These are phyloP conservation scores for Suhomyces panamericanus DNA, from an alignment of 1,139 yeast species.

Conservation along the genomic window DNA sequence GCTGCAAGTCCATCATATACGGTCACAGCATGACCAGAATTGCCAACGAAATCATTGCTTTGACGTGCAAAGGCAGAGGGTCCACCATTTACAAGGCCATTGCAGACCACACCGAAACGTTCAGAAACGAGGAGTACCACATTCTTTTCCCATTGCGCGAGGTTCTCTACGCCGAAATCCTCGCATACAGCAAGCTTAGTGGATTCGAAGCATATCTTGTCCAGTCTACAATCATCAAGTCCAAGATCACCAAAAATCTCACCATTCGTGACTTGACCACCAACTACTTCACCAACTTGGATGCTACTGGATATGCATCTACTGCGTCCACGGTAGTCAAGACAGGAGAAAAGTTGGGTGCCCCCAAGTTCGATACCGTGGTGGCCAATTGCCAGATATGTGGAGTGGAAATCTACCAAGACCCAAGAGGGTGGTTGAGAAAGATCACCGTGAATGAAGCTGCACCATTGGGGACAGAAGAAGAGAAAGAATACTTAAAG, in stretches of 20 bases:
- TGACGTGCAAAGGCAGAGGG: slow-evolving; percentile 92
- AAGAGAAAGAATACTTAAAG: slow-evolving; percentile 42
- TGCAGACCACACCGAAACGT: slow-evolving; percentile 42
- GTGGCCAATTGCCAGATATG: slow-evolving; percentile 51
- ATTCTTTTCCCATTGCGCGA: slow-evolving; percentile 75
- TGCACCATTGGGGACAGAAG: slow-evolving; percentile 50
- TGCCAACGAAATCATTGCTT: slow-evolving; percentile 75
- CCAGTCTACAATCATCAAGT: slow-evolving; percentile 27
- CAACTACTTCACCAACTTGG: slow-evolving; percentile 72
- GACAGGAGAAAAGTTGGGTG: slow-evolving; percentile 77
- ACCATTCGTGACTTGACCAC: slow-evolving; percentile 79
- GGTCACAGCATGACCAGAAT: slow-evolving; percentile 83
- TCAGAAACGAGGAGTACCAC: slow-evolving; percentile 34
- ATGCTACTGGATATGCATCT: slow-evolving; percentile 76
- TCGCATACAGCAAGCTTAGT: slow-evolving; percentile 47
- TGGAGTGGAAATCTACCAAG: slow-evolving; percentile 48
- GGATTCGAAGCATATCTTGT: slow-evolving; percentile 25
- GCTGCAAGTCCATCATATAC: slow-evolving; percentile 59
- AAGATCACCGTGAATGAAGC: slow-evolving; percentile 69
- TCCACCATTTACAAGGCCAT: slow-evolving; percentile 56
- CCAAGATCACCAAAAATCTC: slow-evolving; percentile 58
- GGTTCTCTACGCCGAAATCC: slow-evolving; percentile 64
- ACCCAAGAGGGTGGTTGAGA: slow-evolving; percentile 69
- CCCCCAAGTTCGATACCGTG: slow-evolving; percentile 38
- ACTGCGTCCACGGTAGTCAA: slow-evolving; percentile 92